Conservation (phyloP, 306 rosid species). For the Arachis hypogaea region DNA sequence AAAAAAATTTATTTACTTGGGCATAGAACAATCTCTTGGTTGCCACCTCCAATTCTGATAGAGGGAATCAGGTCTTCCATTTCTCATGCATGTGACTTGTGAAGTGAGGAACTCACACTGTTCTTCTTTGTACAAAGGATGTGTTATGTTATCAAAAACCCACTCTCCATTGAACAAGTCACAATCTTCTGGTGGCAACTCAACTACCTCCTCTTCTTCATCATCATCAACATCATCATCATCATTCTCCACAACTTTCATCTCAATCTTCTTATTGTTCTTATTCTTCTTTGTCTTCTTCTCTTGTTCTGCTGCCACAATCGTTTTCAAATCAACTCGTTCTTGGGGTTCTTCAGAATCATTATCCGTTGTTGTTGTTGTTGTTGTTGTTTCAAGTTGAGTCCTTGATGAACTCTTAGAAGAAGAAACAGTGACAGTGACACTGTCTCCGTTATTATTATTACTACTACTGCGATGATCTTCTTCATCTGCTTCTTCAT, state of each 20-base stretch:
- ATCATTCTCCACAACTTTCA: slow-evolving; percentile 41
- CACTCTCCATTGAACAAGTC: slow-evolving; percentile 85
- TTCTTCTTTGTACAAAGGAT: slow-evolving; percentile 89
- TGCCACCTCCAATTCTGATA: slow-evolving; percentile 98
- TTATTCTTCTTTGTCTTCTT: slow-evolving; percentile 38
- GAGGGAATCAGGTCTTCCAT: slow-evolving; percentile 81
- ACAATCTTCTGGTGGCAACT: slow-evolving; percentile 84
- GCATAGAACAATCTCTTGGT: slow-evolving; percentile 90
- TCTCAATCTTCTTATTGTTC: slow-evolving; percentile 43
- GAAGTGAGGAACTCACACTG: slow-evolving; percentile 88
- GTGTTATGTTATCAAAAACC: slow-evolving; percentile 82
- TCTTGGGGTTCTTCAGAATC: slow-evolving; percentile 63
- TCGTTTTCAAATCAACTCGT: slow-evolving; percentile 45
- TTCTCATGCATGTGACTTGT: slow-evolving; percentile 93
- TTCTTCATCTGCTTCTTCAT: background rate
- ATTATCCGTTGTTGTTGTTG: slow-evolving; percentile 33
- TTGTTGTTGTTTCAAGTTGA: slow-evolving; percentile 43
- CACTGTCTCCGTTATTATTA: background rate
- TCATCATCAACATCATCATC: slow-evolving; percentile 40
- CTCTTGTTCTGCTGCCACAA: slow-evolving; percentile 35
- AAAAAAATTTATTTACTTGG: slow-evolving; percentile 54
- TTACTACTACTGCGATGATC: background rate
- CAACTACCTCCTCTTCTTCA: slow-evolving; percentile 61
- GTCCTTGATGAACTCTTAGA: slow-evolving; percentile 52
- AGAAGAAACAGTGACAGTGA: slow-evolving; percentile 5